Evolutionary conservation across 2,329 filamentous ascomycete species (phyloP).

Genomic region (Diaporthe citrichinensis): DNA sequence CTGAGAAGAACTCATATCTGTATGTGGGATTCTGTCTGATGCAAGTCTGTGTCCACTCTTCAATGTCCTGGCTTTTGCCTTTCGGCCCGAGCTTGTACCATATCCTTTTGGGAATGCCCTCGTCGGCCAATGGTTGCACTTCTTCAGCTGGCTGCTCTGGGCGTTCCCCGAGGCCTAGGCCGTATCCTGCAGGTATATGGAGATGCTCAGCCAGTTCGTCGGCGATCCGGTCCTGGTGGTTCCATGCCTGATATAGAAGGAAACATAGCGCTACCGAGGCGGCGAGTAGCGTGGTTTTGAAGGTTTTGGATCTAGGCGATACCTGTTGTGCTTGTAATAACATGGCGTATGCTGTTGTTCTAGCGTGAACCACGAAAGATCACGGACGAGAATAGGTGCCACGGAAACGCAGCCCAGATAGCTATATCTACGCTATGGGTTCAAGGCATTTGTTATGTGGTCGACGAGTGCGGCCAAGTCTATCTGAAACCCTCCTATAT

Average conservation of each 20-base stretch:
- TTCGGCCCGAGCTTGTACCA: constrained; percentile 57
- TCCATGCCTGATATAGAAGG: constrained; percentile 9
- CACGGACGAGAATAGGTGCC: background rate
- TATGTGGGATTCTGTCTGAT: constrained; percentile 48
- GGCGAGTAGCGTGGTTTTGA: background rate
- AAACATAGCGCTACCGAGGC: background rate
- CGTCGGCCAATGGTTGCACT: background rate
- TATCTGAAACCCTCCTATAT: constrained; percentile 11
- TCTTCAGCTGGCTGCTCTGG: background rate
- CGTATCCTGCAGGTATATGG: background rate
- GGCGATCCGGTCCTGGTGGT: constrained; percentile 15
- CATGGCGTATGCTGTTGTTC: background rate
- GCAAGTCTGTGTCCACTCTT: constrained; percentile 51
- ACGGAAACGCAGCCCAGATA: background rate
- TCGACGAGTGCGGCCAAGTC: background rate
- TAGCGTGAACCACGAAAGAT: background rate
- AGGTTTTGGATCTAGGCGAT: constrained; percentile 15
- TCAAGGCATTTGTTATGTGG: background rate
- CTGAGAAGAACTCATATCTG: constrained; percentile 48
- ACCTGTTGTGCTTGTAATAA: constrained; percentile 24
- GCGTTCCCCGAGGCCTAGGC: background rate
- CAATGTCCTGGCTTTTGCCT: constrained; percentile 50
- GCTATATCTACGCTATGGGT: background rate
- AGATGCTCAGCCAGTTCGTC: constrained; percentile 16
- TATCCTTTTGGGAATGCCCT: constrained; percentile 44